These are phyloP conservation scores for Daldinia vernicosa DNA, from an alignment of 495 filamentous ascomycete species.

Conservation along the genomic window DNA sequence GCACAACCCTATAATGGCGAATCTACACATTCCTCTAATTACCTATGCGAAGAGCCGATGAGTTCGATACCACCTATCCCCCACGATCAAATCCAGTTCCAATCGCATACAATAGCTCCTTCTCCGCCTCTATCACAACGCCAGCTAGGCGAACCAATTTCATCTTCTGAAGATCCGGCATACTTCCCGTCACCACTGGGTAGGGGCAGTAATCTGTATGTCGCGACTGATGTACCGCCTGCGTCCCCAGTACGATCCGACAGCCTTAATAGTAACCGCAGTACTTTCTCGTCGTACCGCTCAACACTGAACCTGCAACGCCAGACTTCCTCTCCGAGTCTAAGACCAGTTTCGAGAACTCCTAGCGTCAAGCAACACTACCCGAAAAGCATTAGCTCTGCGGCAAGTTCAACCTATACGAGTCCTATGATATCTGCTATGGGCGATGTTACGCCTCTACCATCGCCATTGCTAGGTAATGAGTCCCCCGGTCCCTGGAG, in stretches of 20 bases:
- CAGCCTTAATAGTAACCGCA: conserved; percentile 39
- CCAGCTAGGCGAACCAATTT: conserved; percentile 22
- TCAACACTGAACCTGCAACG: conserved; percentile 46
- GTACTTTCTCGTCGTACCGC: conserved; percentile 42
- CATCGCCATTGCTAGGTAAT: conserved; percentile 79
- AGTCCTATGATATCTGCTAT: conserved; percentile 80
- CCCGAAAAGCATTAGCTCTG: conserved; percentile 52
- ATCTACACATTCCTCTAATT: conserved; percentile 25
- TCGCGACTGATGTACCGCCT: conserved; percentile 51
- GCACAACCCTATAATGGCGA: conserved; percentile 23
- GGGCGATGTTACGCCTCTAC: conserved; percentile 90
- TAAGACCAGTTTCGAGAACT: conserved; percentile 56
- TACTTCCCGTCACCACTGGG: conserved; percentile 37
- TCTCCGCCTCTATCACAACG: conserved; percentile 39
- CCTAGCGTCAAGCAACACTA: conserved; percentile 57
- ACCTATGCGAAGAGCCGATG: conserved; percentile 35
- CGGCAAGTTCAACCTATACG: conserved; percentile 54
- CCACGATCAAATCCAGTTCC: conserved; percentile 40
- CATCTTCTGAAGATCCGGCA: conserved; percentile 19
- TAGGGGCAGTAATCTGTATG: conserved; percentile 39
- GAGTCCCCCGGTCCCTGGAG: conserved; percentile 81
- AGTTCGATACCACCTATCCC: conserved; percentile 21
- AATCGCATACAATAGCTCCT: conserved; percentile 43
- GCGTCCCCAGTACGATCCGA: conserved; percentile 38
- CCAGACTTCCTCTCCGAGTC: conserved; percentile 53